A percentile compares a stretch with the other conserved stretches of the same genome.
Conservation (phyloP, 495 filamentous ascomycete species). For the Pyronema omphalodes region DNA sequence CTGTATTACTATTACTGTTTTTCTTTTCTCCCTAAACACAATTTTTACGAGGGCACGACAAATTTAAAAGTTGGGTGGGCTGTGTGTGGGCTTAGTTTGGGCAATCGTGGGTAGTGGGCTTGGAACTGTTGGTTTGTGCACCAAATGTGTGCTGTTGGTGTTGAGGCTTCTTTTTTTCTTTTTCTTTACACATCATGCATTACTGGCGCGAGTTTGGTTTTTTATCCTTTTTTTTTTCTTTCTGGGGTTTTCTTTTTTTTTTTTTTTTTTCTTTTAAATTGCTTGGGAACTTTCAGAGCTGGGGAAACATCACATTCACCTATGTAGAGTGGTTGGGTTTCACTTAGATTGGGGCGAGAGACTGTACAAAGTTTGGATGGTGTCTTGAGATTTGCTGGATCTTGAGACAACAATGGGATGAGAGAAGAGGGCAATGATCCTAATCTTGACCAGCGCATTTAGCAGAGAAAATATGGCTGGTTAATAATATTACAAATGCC, state of each 20-base stretch:
- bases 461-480: too few relatives aligned
- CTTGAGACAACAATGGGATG: too few relatives aligned
- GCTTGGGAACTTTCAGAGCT: background rate
- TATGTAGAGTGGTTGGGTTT: too few relatives aligned
- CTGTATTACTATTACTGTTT: conserved; percentile 24
- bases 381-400: too few relatives aligned
- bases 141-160: conserved; percentile 19
- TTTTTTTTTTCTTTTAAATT: conserved; percentile 13
- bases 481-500: too few relatives aligned
- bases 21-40: conserved; percentile 29
- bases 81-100: background rate
- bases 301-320: too few relatives aligned
- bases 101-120: conserved; percentile 19
- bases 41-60: conserved; percentile 20
- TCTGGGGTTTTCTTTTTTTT: conserved; percentile 3
- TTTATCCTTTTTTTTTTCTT: conserved; percentile 18
- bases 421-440: too few relatives aligned
- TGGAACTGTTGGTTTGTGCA: conserved; percentile 11
- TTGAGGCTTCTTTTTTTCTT: conserved; percentile 22
- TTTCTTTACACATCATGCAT: conserved; percentile 15
- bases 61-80: conserved; percentile 15
- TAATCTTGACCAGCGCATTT: too few relatives aligned
- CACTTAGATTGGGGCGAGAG: too few relatives aligned
- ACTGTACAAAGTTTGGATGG: too few relatives aligned
- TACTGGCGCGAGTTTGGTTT: conserved; percentile 17